Evolutionary conservation across 2,329 filamentous ascomycete genomes (phyloP).

Genomic region (Trichoderma koningii): DNA sequence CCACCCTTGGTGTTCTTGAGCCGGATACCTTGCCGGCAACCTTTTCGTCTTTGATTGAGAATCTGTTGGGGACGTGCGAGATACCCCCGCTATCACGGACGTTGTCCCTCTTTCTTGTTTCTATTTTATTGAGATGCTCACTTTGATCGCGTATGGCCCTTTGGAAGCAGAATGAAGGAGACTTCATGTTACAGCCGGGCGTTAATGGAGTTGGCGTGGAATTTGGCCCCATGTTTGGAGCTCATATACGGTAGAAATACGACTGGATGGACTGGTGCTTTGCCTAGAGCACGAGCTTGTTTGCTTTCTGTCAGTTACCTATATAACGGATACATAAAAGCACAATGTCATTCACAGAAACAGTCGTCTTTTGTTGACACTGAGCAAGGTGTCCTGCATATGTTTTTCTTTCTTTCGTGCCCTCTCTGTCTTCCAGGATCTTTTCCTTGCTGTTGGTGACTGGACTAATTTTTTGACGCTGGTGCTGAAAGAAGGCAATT

Average conservation of each 20-base stretch:
- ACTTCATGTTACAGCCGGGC: conserved; percentile 37
- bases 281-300: neutral
- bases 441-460: neutral
- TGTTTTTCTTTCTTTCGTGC: too few species aligned
- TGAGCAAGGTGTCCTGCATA: too few species aligned
- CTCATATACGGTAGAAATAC: conserved; percentile 9
- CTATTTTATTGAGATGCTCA: conserved; percentile 21
- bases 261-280: conserved; percentile 13
- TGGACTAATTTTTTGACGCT: neutral
- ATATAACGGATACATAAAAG: conserved; percentile 21
- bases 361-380: too few species aligned
- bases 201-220: conserved; percentile 35
- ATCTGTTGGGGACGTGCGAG: neutral
- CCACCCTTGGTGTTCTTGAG: neutral
- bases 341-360: neutral
- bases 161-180: conserved; percentile 30
- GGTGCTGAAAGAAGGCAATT: conserved; percentile 2
- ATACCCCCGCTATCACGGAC: neutral
- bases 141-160: conserved; percentile 27
- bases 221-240: conserved; percentile 16
- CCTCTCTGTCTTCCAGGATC: too few species aligned
- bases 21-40: neutral
- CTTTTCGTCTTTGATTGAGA: neutral
- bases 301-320: conserved; percentile 13
- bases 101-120: conserved; percentile 6